Evolutionary conservation across 1,284 basidiomycete genomes (phyloP).

Genomic region (Irpex sp.): DNA sequence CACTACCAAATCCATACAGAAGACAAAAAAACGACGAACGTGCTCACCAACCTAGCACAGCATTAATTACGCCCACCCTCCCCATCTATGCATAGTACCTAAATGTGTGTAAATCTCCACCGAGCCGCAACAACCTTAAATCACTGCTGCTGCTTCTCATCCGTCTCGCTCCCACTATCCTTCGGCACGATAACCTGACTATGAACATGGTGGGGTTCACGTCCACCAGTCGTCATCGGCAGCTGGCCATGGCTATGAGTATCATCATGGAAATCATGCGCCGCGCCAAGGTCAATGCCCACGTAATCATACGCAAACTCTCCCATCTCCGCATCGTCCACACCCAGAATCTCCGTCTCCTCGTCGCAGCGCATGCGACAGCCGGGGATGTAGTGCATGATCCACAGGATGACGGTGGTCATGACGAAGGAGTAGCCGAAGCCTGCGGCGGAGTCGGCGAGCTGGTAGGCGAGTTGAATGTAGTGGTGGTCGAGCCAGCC

Average conservation of each 20-base stretch:
- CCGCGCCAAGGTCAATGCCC: constrained; percentile 46
- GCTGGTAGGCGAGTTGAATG: constrained; percentile 83
- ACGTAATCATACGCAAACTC: constrained; percentile 94
- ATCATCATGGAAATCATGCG: constrained; percentile 24
- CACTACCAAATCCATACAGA: too few relatives aligned
- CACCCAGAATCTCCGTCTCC: constrained; percentile 87
- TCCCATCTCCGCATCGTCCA: constrained; percentile 93
- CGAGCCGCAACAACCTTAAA: neutral
- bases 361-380: constrained; percentile 77
- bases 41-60: too few relatives aligned
- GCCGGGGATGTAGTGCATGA: constrained; percentile 91
- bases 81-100: too few relatives aligned
- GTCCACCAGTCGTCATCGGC: constrained; percentile 24
- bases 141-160: neutral
- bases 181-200: constrained; percentile 5
- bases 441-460: constrained; percentile 78
- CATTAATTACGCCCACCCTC: too few relatives aligned
- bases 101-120: too few relatives aligned
- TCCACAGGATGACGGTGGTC: constrained; percentile 87
- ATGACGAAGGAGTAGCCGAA: constrained; percentile 79
- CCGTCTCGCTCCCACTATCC: constrained; percentile 14
- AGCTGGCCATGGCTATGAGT: constrained; percentile 24
- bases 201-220: constrained; percentile 25
- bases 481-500: constrained; percentile 92
- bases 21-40: too few relatives aligned